Evolutionary conservation across 2,329 filamentous ascomycete genomes (phyloP), one percentile per base, ranked within the genome.

Genomic region (Pseudocercospora crystallina): DNA sequence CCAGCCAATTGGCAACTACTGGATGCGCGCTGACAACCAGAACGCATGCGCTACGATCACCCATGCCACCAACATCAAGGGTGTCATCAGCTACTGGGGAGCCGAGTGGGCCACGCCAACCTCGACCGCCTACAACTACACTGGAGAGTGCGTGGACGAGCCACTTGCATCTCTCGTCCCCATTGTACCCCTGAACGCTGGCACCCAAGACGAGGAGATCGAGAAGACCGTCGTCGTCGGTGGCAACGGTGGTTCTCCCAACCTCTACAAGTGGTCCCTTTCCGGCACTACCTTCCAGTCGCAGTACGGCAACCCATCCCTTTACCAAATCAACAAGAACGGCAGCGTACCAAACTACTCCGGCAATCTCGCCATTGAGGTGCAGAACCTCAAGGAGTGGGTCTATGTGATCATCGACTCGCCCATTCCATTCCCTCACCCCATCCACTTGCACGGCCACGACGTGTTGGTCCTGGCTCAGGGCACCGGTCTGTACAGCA

Each of bases 351-450:
- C 66, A 17, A 60, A 53, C 8, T 68, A 69, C 59, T 58, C 56
- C 47, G 71, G 70, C 30, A 65, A 69, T 31, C 65, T 73, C 8
- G 63, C 68, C 38, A 65, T 71, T 47, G 61, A 67, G 32, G 60
- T 71, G 4, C 63, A 66, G 13, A 64, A 65, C 5, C 58, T 64
- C 10, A 61, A 61, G 34, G 56, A 74, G 60, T 67, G 65, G 64
- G 71, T 75, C 52, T 75, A 76, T 58, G 66, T 74, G 62, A 69
- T 76, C 44, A 73, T 75, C 43, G 71, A 75, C 51, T 65, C 59
- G 10, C 51, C 54, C 5, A 44, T 71, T 37, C 54, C 63, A 2
- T 51, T 74, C 2, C 71, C 75, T 5, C 67, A 73, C 38, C 66
- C 68, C 7, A 65, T 74, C 60, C 70, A 71, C 60, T 53, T 72